phyloP scores from a whole-genome alignment of 2,329 filamentous ascomycete genomes.

The Alternaria arborescens region DNA sequence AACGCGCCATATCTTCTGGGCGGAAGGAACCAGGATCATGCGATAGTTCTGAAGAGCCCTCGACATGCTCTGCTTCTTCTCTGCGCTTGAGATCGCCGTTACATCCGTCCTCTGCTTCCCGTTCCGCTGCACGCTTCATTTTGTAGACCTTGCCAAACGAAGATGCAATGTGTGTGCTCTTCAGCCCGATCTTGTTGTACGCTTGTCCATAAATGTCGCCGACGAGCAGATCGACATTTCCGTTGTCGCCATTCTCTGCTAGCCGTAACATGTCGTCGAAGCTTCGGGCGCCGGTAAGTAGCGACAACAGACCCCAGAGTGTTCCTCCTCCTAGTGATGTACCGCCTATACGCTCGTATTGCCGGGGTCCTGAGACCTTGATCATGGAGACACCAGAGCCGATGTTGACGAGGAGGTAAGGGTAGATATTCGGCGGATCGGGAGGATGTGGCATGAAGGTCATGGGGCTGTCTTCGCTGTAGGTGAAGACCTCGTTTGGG shows the following conservation, averaged over 20 bases:
- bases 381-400: conserved; percentile 97
- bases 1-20: conserved; percentile 85
- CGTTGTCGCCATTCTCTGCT: conserved; percentile 90
- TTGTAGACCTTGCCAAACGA: conserved; percentile 97
- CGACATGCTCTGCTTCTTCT: conserved; percentile 47
- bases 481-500: conserved; percentile 95
- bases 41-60: conserved; percentile 40
- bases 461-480: conserved; percentile 85
- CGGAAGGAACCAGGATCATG: conserved; percentile 66
- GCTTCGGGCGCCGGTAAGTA: conserved; percentile 91
- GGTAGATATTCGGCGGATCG: conserved; percentile 76
- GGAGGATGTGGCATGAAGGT: conserved; percentile 78
- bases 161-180: conserved; percentile 93
- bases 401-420: conserved; percentile 97
- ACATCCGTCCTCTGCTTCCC: conserved; percentile 74
- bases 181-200: conserved; percentile 94
- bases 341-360: conserved; percentile 90
- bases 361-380: conserved; percentile 88
- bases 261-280: conserved; percentile 98
- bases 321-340: conserved; percentile 97
- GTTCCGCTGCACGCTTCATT: conserved; percentile 85
- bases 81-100: conserved; percentile 59
- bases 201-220: conserved; percentile 97
- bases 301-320: conserved; percentile 90
- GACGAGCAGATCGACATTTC: conserved; percentile 93